Evolutionary conservation across 2,329 filamentous ascomycete genomes (phyloP), one percentile per base, ranked within the genome.

Genomic region (Fusarium sp.): DNA sequence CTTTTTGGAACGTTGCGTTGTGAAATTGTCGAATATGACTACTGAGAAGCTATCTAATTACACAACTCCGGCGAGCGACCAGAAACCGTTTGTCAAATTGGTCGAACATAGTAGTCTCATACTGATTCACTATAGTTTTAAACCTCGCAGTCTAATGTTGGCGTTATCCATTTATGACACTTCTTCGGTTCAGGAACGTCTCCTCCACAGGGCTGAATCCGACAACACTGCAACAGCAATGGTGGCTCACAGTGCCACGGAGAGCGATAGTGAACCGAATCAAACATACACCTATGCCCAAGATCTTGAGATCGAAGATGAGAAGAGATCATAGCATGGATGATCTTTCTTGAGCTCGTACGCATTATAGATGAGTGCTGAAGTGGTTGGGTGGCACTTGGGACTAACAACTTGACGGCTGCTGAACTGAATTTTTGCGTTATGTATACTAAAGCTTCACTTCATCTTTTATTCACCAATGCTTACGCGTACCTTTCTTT

Each of bases 161-260:
- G 5, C 8, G 14, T n/a, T n/a, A 7, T 59, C 50, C 14, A 66
- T 66, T 17, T 61, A 66, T 13, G 39, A 66, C 21, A 45, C 49
- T 6, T 28, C 45, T 22, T 61, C 44, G 5, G 21, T 66, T 10
- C 62, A 54, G 19, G 47, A 66, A 7, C 44, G 26, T 17, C 55
- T 65, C 8, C 15, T 55, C 5, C 28, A 15, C 15, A 34, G 13
- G 28, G 33, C 43, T 5, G 17, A n/a, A 21, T 14, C 40, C 21
- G 43, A 6, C 13, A 19, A 22, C 8, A 43, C 14, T 17, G 3
- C 33, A 22, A 4, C 28, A 24, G 57, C 36, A 42, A 13, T 19
- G n/a, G 17, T 24, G 3, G 13, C 15, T 8, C 19, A 8, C 6
- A 21, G 8, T 38, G 8, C 36, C 44, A 13, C 40, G 14, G 14